Conservation (phyloP, 1,284 basidiomycete genomes). For the Mycena sp. region DNA sequence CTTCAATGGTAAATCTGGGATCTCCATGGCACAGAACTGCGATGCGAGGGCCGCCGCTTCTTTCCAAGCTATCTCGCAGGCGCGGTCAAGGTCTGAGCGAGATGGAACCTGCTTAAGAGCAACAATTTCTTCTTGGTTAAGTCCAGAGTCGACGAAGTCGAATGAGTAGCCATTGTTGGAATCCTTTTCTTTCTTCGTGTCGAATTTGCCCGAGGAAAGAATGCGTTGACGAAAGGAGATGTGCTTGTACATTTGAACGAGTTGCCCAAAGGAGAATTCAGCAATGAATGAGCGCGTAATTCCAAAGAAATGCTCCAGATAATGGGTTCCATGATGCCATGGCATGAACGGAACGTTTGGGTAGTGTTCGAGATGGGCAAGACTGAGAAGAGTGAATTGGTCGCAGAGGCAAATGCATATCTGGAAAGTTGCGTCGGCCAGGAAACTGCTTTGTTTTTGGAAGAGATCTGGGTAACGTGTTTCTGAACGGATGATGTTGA, state of each 20-base stretch:
- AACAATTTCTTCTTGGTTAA: constrained; percentile 1
- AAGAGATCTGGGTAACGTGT: constrained; percentile 6
- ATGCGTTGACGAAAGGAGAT: constrained; percentile 3
- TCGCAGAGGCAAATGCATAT: constrained; percentile 14
- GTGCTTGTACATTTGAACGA: constrained; percentile 15
- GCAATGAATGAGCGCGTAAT: not conserved
- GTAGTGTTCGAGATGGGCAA: constrained; percentile 10
- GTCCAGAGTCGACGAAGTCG: not conserved
- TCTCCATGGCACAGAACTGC: constrained; percentile 7
- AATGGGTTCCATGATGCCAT: constrained; percentile 8
- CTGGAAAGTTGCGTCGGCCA: constrained; percentile 2
- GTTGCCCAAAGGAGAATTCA: constrained; percentile 8
- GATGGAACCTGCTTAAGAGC: constrained; percentile 3
- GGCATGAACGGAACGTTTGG: constrained; percentile 9
- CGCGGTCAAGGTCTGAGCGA: not conserved
- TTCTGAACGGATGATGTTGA: not conserved
- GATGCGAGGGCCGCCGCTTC: not conserved
- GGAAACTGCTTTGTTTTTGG: constrained; percentile 6
- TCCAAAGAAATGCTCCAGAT: constrained; percentile 16
- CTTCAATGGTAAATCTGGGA: not conserved
- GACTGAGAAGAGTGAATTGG: constrained; percentile 5
- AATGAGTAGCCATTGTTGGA: constrained; percentile 8
- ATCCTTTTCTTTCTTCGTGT: constrained; percentile 7
- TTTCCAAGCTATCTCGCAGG: not conserved
- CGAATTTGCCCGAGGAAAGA: constrained; percentile 1